Percentiles rank a stretch among this genome's conserved stretches.
These are phyloP conservation scores for rapeseed (Brassica napus) DNA, from an alignment of 345 rosid species.

Conservation along the genomic window DNA sequence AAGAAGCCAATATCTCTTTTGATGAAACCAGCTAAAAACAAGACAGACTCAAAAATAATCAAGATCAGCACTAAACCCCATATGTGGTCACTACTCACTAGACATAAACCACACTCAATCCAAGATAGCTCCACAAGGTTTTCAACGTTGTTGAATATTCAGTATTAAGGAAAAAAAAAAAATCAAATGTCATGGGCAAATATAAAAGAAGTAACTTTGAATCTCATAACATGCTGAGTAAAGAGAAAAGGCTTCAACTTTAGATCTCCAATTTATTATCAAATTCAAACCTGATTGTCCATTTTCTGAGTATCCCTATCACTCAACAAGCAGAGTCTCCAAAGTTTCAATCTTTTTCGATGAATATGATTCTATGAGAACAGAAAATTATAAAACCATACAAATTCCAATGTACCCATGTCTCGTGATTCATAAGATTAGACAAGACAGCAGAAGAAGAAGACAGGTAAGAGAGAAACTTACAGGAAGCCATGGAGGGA, in stretches of 20 bases:
- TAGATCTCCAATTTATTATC: conserved; percentile 3
- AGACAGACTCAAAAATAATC: background rate
- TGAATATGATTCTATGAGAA: background rate
- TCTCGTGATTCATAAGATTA: background rate
- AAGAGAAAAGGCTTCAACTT: background rate
- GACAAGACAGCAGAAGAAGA: background rate
- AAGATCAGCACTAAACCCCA: background rate
- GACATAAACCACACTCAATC: background rate
- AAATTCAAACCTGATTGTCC: conserved; percentile 1
- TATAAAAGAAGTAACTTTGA: background rate
- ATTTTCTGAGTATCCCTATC: background rate
- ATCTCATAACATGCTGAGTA: background rate
- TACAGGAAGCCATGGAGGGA: conserved; percentile 45
- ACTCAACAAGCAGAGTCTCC: background rate
- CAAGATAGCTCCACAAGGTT: conserved; percentile 1
- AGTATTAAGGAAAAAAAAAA: background rate
- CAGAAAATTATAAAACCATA: background rate
- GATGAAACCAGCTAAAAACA: background rate
- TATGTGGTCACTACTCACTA: background rate
- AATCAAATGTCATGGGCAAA: background rate
- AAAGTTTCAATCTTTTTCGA: background rate
- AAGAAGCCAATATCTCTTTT: background rate
- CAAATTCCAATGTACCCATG: background rate
- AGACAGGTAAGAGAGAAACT: conserved; percentile 23
- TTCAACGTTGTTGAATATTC: background rate